Base-by-base conservation (phyloP, 2,329 filamentous ascomycete species). In the Phialophora macrospora region DNA sequence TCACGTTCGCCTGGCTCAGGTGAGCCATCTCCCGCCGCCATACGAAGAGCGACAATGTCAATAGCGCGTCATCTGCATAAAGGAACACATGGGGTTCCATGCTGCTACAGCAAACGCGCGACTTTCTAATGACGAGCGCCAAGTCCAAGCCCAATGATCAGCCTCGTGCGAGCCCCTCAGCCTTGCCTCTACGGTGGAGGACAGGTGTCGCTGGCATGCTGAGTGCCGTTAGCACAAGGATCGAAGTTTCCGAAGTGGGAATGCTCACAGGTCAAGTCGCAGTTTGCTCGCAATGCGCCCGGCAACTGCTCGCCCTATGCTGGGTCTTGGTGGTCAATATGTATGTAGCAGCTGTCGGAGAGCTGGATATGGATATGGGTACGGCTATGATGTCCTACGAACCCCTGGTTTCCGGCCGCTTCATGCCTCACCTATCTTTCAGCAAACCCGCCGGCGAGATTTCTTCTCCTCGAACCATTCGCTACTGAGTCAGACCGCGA, bases 401-500 rank as follows among this genome's bases (percentile, higher is more conserved):
- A 75, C 72, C 62, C 71, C 76, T 24, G 75, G 75, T 30, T 75
- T 73, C 62, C 77, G 77, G 46, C 73, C 74, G 59, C 70, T 77
- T 9, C 77, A 75, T 64, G 75, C 73, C 41, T 74, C 73, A 20
- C 71, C 75, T 17, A 73, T 75, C 68, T 75, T 77, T 61, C 72
- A 73, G 64, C 73, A 74, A 46, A 76, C 74, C n/a, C 84, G 86
- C 11, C 83, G 84, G 64, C 86, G 84, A 69, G 84, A 78, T 73
- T 90, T 90, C 76, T 90, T 89, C 76, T 89, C 88, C 12, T 89
- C 88, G 26, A 89, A 87, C 72, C 80, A 85, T 1, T 81, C 82
- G 66, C 77, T 71, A 28, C 65, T 59, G 20, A 63, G 34, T 49
- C 62, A 63, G 55, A 60, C 62, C 22, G 34, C 62, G 5, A 54